These are phyloP conservation scores for Alternaria infectoria DNA, from an alignment of 2,329 filamentous ascomycete species.

Conservation along the genomic window DNA sequence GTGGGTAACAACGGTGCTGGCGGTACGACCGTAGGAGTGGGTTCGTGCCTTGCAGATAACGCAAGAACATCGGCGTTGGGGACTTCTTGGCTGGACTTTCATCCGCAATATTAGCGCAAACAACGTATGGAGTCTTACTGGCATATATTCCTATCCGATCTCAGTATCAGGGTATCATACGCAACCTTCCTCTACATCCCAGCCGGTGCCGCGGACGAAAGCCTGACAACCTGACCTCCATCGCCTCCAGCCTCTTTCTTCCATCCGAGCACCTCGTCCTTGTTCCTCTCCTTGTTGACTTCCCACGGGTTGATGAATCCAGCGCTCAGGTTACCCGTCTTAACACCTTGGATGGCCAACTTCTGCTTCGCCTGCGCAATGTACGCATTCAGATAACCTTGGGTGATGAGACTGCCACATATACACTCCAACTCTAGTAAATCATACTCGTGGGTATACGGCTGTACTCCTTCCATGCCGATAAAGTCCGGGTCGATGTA, in stretches of 20 bases:
- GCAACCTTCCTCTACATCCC: conserved; percentile 23
- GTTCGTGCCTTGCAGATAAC: background rate
- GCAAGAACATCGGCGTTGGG: background rate
- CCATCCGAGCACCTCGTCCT: conserved; percentile 76
- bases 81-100: background rate
- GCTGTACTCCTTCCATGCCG: conserved; percentile 38
- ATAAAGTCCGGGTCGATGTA: conserved; percentile 57
- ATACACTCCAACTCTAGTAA: conserved; percentile 76
- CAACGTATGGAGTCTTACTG: background rate
- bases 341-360: conserved; percentile 83
- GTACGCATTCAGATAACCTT: conserved; percentile 83
- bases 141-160: background rate
- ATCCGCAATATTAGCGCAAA: background rate
- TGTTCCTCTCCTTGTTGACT: conserved; percentile 67
- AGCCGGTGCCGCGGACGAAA: conserved; percentile 61
- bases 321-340: conserved; percentile 64
- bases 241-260: conserved; percentile 55
- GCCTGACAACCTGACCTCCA: conserved; percentile 62
- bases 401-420: conserved; percentile 76
- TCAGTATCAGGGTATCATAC: conserved; percentile 14
- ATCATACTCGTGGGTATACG: conserved; percentile 53
- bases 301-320: conserved; percentile 80
- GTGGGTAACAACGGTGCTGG: background rate
- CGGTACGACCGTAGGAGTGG: background rate
- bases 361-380: conserved; percentile 77